phyloP scores from a whole-genome alignment of 257 asterid genomes.

The Nicotiana sylvestris region DNA sequence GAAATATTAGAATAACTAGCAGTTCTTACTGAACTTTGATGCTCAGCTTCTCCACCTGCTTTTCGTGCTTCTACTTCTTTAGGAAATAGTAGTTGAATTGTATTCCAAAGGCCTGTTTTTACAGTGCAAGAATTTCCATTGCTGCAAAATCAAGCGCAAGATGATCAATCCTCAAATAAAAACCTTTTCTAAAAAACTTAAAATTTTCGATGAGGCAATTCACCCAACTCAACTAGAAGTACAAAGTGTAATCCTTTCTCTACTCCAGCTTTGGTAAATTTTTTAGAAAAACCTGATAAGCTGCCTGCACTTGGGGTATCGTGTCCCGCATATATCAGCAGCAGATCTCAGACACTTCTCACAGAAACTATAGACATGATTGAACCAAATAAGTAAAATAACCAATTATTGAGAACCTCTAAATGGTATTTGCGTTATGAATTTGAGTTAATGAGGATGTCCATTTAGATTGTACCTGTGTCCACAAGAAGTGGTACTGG shows the following conservation, averaged over 20 bases:
- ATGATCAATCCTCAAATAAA: neutral
- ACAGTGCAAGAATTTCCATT: constrained; percentile 71
- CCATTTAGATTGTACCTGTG: constrained; percentile 55
- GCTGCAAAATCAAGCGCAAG: constrained; percentile 32
- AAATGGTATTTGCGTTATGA: neutral
- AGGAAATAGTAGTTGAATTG: neutral
- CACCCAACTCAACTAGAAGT: neutral
- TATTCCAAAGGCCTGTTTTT: constrained; percentile 20
- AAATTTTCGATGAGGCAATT: neutral
- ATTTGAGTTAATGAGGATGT: neutral
- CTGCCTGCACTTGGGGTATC: constrained; percentile 94
- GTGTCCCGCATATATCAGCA: constrained; percentile 87
- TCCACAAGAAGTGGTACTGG: constrained; percentile 94
- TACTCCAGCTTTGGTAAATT: neutral
- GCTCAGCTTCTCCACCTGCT: constrained; percentile 19
- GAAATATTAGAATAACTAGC: neutral
- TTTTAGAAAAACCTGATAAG: constrained; percentile 50
- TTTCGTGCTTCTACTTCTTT: constrained; percentile 76
- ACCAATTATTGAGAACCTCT: neutral
- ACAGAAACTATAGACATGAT: constrained; percentile 52
- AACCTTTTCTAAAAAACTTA: neutral
- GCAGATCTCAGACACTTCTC: constrained; percentile 73
- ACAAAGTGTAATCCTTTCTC: neutral
- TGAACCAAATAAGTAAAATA: neutral
- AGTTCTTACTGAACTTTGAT: neutral